These are phyloP conservation scores for Suhomyces canberraensis DNA, from an alignment of 805 yeast genomes.

Conservation along the genomic window DNA sequence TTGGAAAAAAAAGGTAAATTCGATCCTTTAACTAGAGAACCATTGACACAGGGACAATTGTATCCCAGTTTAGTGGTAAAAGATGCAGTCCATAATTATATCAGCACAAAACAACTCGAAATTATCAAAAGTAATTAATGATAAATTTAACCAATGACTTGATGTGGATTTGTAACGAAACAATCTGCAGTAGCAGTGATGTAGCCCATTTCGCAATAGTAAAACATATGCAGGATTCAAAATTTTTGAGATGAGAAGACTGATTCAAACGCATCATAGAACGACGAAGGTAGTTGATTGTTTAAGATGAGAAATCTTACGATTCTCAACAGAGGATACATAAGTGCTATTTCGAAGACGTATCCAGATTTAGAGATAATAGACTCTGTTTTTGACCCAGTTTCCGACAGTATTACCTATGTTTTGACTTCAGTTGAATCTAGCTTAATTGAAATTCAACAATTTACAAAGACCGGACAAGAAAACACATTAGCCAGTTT, in stretches of 20 bases:
- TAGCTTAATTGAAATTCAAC: slow-evolving; percentile 70
- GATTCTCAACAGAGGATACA: slow-evolving; percentile 51
- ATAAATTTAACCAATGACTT: too few species aligned
- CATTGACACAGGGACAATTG: slow-evolving; percentile 30
- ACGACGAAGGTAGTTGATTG: too few species aligned
- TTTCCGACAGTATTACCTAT: slow-evolving; percentile 68
- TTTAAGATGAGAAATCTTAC: slow-evolving; percentile 46
- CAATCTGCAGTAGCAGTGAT: too few species aligned
- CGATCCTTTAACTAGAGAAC: slow-evolving; percentile 42
- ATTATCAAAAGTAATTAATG: too few species aligned
- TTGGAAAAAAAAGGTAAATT: slow-evolving; percentile 15
- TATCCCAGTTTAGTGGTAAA: slow-evolving; percentile 40
- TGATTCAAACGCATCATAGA: too few species aligned
- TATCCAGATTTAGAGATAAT: slow-evolving; percentile 62
- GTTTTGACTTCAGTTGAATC: slow-evolving; percentile 54
- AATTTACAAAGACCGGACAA: slow-evolving; percentile 63
- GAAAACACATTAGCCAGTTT: slow-evolving; percentile 58
- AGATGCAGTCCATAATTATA: slow-evolving; percentile 32
- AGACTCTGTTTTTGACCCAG: slow-evolving; percentile 63
- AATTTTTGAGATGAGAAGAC: slow-evolving; percentile 4
- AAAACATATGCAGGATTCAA: slow-evolving; percentile 5
- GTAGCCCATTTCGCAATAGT: too few species aligned
- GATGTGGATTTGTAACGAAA: too few species aligned
- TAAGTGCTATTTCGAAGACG: slow-evolving; percentile 51
- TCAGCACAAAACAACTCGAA: neutral